phyloP scores from a whole-genome alignment of 441 rosid genomes.

The Eutrema salsugineum region DNA sequence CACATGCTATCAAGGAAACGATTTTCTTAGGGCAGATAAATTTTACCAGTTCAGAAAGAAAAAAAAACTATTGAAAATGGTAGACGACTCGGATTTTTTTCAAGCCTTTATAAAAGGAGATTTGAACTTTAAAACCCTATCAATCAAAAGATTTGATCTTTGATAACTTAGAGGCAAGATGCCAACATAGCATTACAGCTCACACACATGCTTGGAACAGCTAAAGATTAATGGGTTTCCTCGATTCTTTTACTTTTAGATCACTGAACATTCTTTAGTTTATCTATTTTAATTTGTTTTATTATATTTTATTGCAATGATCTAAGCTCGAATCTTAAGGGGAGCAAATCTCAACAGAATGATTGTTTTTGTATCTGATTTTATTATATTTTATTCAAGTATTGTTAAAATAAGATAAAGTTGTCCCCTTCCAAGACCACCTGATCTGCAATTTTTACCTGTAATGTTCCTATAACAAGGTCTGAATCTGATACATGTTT shows the following conservation, averaged over 20 bases:
- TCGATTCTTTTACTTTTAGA: background rate
- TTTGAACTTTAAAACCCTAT: background rate
- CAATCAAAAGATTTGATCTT: background rate
- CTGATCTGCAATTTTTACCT: conserved; percentile 29
- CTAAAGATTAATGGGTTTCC: background rate
- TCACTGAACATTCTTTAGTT: conserved; percentile 3
- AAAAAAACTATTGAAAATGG: background rate
- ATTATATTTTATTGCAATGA: background rate
- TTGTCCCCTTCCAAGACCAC: conserved; percentile 32
- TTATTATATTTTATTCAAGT: background rate
- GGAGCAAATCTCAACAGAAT: conserved; percentile 26
- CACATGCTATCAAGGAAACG: background rate
- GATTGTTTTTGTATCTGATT: conserved; percentile 25
- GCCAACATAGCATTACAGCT: conserved; percentile 26
- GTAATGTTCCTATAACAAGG: conserved; percentile 22
- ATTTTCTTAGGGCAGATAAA: background rate
- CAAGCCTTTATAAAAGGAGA: background rate
- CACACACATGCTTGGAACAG: conserved; percentile 29
- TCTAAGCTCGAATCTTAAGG: conserved; percentile 27
- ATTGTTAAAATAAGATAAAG: conserved; percentile 5
- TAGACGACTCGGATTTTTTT: conserved; percentile 1
- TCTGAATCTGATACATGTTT: conserved; percentile 15
- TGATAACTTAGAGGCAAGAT: conserved; percentile 11
- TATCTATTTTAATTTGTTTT: background rate
- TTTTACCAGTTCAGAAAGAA: background rate